Percentiles rank a stretch among this genome's conserved stretches.
Evolutionary conservation across 2,329 filamentous ascomycete species (phyloP).

Genomic region (Triangularia setosa): DNA sequence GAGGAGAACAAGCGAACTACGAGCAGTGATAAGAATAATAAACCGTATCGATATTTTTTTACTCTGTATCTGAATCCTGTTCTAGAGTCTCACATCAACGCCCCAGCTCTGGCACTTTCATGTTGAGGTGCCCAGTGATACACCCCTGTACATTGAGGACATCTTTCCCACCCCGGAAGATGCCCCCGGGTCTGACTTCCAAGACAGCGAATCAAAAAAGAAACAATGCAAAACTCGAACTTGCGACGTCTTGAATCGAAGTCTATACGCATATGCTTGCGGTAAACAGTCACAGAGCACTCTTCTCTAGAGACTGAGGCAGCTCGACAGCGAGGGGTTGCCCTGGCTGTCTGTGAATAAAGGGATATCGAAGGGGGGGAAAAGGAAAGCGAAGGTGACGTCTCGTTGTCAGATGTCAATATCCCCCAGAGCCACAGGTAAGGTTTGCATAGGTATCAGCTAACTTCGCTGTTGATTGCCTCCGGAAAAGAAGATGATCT

Average conservation of each 20-base stretch:
- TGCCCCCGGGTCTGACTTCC: neutral
- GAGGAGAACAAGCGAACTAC: neutral
- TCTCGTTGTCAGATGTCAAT: neutral
- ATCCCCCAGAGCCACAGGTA: neutral
- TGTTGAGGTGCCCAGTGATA: too few relatives aligned
- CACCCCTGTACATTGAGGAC: too few relatives aligned
- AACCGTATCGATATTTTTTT: neutral
- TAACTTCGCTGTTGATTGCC: neutral
- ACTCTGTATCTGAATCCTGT: neutral
- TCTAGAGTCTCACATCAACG: neutral
- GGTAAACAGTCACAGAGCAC: too few relatives aligned
- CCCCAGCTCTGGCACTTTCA: too few relatives aligned
- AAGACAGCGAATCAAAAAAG: neutral
- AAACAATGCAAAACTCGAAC: neutral
- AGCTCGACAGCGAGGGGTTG: too few relatives aligned
- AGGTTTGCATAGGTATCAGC: neutral
- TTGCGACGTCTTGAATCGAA: neutral
- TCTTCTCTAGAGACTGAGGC: neutral
- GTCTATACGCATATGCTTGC: neutral
- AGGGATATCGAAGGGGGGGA: neutral
- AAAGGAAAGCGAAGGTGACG: neutral
- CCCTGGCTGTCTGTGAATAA: too few relatives aligned
- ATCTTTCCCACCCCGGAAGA: neutral
- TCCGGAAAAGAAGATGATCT: neutral
- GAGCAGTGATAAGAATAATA: neutral